Evolutionary conservation across 164 flowering plant genomes (phyloP).

Genomic region (Santalum album): DNA sequence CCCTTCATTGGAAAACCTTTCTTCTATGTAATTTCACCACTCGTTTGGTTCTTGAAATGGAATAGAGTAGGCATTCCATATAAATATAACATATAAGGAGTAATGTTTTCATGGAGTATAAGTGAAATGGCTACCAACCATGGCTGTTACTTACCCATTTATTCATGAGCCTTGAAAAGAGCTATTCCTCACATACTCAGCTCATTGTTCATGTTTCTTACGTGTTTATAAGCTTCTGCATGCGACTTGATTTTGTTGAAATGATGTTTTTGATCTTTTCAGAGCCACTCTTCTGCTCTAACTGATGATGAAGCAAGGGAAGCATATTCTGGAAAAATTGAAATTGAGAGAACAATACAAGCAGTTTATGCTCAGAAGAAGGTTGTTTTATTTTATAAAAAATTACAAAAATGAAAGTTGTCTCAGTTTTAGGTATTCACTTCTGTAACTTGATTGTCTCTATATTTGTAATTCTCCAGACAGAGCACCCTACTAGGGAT

Average conservation of each 20-base stretch:
- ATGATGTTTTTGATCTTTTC: slow-evolving; percentile 12
- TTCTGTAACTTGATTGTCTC: slow-evolving; percentile 7
- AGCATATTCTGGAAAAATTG: slow-evolving; percentile 35
- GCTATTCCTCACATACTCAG: no score
- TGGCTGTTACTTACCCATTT: no score
- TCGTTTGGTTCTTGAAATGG: no score
- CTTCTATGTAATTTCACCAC: no score
- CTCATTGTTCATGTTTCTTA: no score
- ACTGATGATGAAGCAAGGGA: slow-evolving; percentile 86
- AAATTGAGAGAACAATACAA: slow-evolving; percentile 48
- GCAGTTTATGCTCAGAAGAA: slow-evolving; percentile 63
- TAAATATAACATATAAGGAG: no score
- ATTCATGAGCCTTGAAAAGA: no score
- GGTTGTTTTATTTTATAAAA: no score
- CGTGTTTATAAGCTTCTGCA: slow-evolving; percentile 1
- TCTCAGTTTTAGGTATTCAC: background rate
- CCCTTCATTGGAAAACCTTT: slow-evolving; percentile 21
- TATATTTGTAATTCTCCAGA: slow-evolving; percentile 24
- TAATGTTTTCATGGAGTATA: no score
- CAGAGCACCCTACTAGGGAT: slow-evolving; percentile 53
- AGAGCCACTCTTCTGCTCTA: slow-evolving; percentile 85
- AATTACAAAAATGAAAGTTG: background rate
- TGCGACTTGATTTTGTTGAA: slow-evolving; percentile 1
- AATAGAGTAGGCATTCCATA: no score
- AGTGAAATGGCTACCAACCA: no score